These are phyloP conservation scores for Erythrophleum ivorense DNA, from an alignment of 331 rosid genomes.

Conservation along the genomic window DNA sequence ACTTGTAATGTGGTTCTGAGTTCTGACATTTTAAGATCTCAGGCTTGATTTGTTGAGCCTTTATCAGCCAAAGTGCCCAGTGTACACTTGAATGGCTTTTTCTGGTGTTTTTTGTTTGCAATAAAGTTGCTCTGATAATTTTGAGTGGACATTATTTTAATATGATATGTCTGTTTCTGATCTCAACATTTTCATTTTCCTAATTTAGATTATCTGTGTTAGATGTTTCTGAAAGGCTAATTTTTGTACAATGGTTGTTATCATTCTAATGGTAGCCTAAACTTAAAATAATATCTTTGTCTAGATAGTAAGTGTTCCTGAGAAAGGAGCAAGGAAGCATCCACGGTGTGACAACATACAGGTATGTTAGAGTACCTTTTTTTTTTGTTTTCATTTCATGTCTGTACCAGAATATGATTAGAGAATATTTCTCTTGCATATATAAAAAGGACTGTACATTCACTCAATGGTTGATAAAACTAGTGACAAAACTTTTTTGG, in stretches of 20 bases:
- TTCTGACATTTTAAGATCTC: not conserved
- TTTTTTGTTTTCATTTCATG: slow-evolving; percentile 12
- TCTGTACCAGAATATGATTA: not conserved
- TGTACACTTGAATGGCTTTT: not conserved
- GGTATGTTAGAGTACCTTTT: slow-evolving; percentile 50
- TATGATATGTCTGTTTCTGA: slow-evolving; percentile 3
- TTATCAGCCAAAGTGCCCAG: not conserved
- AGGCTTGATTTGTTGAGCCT: not conserved
- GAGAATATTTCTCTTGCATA: slow-evolving; percentile 5
- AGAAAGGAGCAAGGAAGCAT: slow-evolving; percentile 95
- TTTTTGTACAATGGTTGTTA: slow-evolving; percentile 25
- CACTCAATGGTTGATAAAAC: not conserved
- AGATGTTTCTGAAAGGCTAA: slow-evolving; percentile 2
- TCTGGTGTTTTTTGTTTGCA: slow-evolving; percentile 14
- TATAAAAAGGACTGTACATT: not conserved
- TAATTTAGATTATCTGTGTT: slow-evolving; percentile 16
- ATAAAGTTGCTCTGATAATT: too few species aligned
- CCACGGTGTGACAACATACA: slow-evolving; percentile 95
- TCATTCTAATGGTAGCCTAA: slow-evolving; percentile 39
- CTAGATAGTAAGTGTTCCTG: slow-evolving; percentile 98
- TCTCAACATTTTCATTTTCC: slow-evolving; percentile 3
- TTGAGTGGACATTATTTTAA: not conserved
- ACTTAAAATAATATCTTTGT: slow-evolving; percentile 50
- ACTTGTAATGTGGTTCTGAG: not conserved
- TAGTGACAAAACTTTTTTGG: not conserved